Base-by-base conservation (phyloP, 257 asterid genomes). In the Ehretia macrophylla region DNA sequence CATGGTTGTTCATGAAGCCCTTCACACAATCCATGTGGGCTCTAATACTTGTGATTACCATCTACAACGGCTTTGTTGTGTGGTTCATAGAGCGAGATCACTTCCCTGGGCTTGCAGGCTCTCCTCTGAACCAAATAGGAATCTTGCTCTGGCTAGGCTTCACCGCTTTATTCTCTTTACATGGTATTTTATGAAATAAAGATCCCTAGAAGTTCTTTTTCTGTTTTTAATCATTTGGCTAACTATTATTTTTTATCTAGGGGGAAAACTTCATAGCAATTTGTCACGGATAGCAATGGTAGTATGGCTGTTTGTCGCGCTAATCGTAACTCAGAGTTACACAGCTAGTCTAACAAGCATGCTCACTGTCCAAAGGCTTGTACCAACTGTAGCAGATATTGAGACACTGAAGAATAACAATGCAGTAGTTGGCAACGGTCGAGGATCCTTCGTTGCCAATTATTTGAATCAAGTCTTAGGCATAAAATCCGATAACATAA, bases 1-100 rank as follows among this genome's bases (percentile, higher is more conserved):
- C 62, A 17, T 80, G 77, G 81, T 38, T 80, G 27, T 77, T 80
- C 37, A 5, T 77, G 62, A 68, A 77, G 63, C 86, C 86, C 19
- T 77, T 80, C 69, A 80, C 83, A 17, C 59, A 22, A 27, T 58
- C 70, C 21, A 62, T 73, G 77, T 74, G 86, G 86, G 8, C 66
- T 14, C 66, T 80, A 10, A 73, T 74, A 0, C 56, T 20, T 5
- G 64, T 54, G 19, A 44, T 68, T 10, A 71, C 55, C 47, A 16
- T 70, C 37, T 75, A 68, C 51, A 79, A 68, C 18, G 84, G 79
- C 4, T 72, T 79, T 16, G 81, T 75, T 3, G n/a, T 79, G 8
- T 79, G 85, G 85, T 52, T 62, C 46, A 75, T 79, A 11, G 85
- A 79, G 66, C 51, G 61, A 37, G 65, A 69, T 20, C 51, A 75